Base-by-base conservation (phyloP, 306 rosid species). In the Prinsepia uniflora region DNA sequence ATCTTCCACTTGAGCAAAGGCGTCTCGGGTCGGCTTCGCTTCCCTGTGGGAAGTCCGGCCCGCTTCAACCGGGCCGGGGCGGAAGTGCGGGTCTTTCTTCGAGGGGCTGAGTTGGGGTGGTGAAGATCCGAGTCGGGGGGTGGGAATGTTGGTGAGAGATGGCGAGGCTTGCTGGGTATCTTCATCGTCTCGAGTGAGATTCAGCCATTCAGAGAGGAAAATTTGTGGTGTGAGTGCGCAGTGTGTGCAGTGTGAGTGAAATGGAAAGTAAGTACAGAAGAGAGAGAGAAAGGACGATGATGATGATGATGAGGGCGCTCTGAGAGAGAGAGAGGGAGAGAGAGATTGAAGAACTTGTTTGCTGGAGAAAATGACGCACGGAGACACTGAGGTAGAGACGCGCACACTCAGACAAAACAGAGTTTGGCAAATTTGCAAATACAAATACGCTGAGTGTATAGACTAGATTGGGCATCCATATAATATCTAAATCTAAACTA, bases 21-120 rank as follows among this genome's bases (percentile, higher is more conserved):
- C 63, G 97, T 84, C 80, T 84, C 96, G 0, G 96, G 92, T 48
- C 97, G 75, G 81, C 98, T 90, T 76, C 96, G 81, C 63, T 70
- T 76, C 1, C 97, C 94, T 0, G 36, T 2, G 13, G 85, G 52
- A 8, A 79, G 63, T 14, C 84, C 82, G 11, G 67, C 43, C 42
- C 79, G 64, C 79, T 64, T 80, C 47, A 83, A 54, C n/a, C 86
- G 76, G 34, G 72, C 75, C n/a, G 59, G 53, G 1, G 74, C 56
- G 68, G 89, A 67, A 70, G 81, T 71, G 67, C 84, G 76, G 74
- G 85, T 42, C 68, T 76, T 67, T 74, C 82, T 66, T 54, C 82
- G 66, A 22, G 81, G 36, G 55, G 63, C 42, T 10, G 76, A 30
- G 5, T 81, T 73, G 39, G 46, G 75, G 41, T 46, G 82, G 34